These are phyloP conservation scores for Tillandsia fasciculata DNA, from an alignment of 176 grass and related monocot genomes.

Conservation along the genomic window DNA sequence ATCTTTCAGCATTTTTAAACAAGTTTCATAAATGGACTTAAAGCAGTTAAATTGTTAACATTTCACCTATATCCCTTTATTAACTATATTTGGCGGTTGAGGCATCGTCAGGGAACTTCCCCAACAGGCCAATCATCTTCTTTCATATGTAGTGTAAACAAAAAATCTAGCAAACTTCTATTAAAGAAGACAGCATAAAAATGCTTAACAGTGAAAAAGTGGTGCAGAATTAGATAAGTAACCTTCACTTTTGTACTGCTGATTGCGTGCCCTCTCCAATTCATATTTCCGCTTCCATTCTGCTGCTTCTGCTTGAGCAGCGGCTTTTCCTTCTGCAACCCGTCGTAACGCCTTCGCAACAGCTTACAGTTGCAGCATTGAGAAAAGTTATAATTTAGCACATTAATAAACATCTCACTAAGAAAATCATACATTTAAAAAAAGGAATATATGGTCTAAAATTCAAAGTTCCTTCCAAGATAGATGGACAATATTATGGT, in stretches of 20 bases:
- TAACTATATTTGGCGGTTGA: too few species aligned
- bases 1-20: background rate
- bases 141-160: too few species aligned
- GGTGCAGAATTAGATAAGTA: constrained; percentile 9
- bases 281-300: constrained; percentile 94
- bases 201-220: constrained; percentile 1
- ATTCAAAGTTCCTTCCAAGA: constrained; percentile 3
- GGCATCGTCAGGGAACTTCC: too few species aligned
- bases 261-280: constrained; percentile 45
- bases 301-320: constrained; percentile 71
- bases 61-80: too few species aligned
- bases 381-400: constrained; percentile 17
- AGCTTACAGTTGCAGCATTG: constrained; percentile 43
- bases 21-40: too few species aligned
- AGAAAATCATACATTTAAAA: constrained; percentile 15
- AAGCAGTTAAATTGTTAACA: too few species aligned
- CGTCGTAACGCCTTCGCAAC: constrained; percentile 75
- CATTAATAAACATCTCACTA: background rate
- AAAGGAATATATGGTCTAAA: background rate
- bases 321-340: constrained; percentile 84
- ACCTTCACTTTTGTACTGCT: constrained; percentile 49
- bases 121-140: too few species aligned
- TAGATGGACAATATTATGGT: background rate
- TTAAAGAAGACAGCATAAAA: constrained; percentile 3
- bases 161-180: too few species aligned